phyloP scores from a whole-genome alignment of 2,329 filamentous ascomycete species.

The Pseudopithomyces maydicus region DNA sequence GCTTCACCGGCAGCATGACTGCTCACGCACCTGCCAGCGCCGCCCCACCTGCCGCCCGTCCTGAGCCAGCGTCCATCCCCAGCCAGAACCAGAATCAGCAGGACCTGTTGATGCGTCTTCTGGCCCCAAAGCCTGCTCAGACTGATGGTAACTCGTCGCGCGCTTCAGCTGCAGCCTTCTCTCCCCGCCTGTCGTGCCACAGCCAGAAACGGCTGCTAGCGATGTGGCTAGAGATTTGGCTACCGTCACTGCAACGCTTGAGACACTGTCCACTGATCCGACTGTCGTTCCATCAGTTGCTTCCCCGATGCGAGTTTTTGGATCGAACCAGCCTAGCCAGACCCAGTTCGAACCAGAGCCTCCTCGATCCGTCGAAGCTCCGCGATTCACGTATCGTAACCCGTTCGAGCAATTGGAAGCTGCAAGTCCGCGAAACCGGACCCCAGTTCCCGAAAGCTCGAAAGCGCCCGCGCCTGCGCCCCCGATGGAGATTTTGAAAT shows the following conservation, averaged over 20 bases:
- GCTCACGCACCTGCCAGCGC: conserved; percentile 39
- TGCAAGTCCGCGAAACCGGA: conserved; percentile 64
- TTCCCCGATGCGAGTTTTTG: conserved; percentile 40
- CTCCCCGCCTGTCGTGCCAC: conserved; percentile 36
- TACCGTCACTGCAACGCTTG: conserved; percentile 51
- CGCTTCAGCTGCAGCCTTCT: conserved; percentile 32
- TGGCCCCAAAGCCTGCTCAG: conserved; percentile 68
- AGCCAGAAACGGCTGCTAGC: conserved; percentile 50
- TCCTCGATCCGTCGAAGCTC: conserved; percentile 23
- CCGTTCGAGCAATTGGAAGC: conserved; percentile 73
- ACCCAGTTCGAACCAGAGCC: conserved; percentile 40
- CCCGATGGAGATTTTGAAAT: conserved; percentile 54
- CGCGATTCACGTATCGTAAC: conserved; percentile 72
- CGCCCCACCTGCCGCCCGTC: conserved; percentile 31
- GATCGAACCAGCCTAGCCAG: conserved; percentile 48
- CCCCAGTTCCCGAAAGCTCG: conserved; percentile 31
- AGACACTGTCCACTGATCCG: conserved; percentile 42
- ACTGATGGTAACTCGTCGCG: conserved; percentile 32
- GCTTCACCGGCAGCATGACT: conserved; percentile 56
- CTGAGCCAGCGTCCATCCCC: conserved; percentile 34
- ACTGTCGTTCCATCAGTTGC: conserved; percentile 28
- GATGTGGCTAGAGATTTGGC: conserved; percentile 53
- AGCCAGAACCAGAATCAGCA: conserved; percentile 77
- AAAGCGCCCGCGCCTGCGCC: conserved; percentile 23
- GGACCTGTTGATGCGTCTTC: conserved; percentile 81